Percentiles rank a stretch among this genome's conserved stretches.
phyloP scores from a whole-genome alignment of 331 rosid species.

The Acacia pycnantha region DNA sequence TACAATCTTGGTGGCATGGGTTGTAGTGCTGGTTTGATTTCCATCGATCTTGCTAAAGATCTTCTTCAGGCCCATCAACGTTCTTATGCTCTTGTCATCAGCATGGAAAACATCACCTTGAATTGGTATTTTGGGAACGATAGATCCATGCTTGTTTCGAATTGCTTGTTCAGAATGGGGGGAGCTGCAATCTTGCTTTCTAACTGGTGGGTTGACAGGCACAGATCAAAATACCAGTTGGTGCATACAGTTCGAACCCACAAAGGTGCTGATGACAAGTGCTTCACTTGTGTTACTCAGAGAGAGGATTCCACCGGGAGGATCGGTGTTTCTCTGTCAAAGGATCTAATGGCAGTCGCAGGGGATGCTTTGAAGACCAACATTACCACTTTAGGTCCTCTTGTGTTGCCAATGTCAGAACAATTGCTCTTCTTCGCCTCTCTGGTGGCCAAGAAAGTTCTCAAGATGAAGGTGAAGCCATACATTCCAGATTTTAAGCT shows the following conservation, averaged over 20 bases:
- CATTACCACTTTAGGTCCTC: slow-evolving; percentile 62
- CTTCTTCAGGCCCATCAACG: slow-evolving; percentile 58
- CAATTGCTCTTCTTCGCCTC: slow-evolving; percentile 55
- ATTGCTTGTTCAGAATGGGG: slow-evolving; percentile 66
- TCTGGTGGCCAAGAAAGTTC: slow-evolving; percentile 39
- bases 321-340: slow-evolving; percentile 56
- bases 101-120: slow-evolving; percentile 62
- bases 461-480: slow-evolving; percentile 56
- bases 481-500: slow-evolving; percentile 61
- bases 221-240: slow-evolving; percentile 49
- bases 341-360: slow-evolving; percentile 58
- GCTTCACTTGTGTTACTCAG: slow-evolving; percentile 51
- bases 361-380: slow-evolving; percentile 63
- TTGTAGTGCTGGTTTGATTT: slow-evolving; percentile 62
- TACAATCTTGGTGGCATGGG: slow-evolving; percentile 65
- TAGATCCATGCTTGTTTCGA: slow-evolving; percentile 56
- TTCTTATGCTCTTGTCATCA: slow-evolving; percentile 54
- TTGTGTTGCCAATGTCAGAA: slow-evolving; percentile 58
- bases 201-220: slow-evolving; percentile 31
- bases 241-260: slow-evolving; percentile 53
- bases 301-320: slow-evolving; percentile 43
- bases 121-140: slow-evolving; percentile 66
- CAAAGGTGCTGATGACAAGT: slow-evolving; percentile 57
- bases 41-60: slow-evolving; percentile 58
- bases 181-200: slow-evolving; percentile 61